Percentiles rank a stretch among this genome's conserved stretches.
Conservation (phyloP, 1,284 basidiomycete genomes). For the Cutaneotrichosporon dermatis region DNA sequence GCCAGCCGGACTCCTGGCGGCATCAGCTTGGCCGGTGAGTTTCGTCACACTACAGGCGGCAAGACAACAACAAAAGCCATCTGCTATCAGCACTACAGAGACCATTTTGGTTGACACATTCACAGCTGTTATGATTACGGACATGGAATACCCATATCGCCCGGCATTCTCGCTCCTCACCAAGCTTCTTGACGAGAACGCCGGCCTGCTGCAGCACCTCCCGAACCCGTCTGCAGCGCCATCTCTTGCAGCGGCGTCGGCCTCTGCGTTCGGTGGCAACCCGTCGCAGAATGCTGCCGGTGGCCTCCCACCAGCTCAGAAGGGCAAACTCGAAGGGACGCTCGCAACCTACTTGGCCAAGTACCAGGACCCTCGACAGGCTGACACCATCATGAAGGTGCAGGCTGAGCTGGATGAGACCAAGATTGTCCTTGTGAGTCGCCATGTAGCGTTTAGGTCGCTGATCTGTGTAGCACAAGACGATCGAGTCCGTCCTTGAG, state of each 20-base stretch:
- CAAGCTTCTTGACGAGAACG: slow-evolving; percentile 92
- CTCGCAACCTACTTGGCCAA: slow-evolving; percentile 77
- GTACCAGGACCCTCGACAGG: slow-evolving; percentile 97
- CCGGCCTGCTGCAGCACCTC: slow-evolving; percentile 60
- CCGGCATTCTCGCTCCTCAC: slow-evolving; percentile 93
- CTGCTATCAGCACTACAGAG: no score
- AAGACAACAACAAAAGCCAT: no score
- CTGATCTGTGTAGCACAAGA: slow-evolving; percentile 73
- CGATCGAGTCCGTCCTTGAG: slow-evolving; percentile 94
- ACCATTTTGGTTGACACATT: slow-evolving; percentile 11
- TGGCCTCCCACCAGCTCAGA: slow-evolving; percentile 47
- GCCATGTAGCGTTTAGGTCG: background rate
- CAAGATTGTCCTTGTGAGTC: slow-evolving; percentile 86
- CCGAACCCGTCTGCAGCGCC: slow-evolving; percentile 40
- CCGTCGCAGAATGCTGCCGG: slow-evolving; percentile 44
- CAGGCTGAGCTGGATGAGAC: slow-evolving; percentile 99
- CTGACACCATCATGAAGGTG: slow-evolving; percentile 97
- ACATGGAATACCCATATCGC: slow-evolving; percentile 93
- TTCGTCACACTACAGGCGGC: background rate
- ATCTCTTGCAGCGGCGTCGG: slow-evolving; percentile 39
- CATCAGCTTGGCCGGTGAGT: slow-evolving; percentile 62
- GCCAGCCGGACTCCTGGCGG: slow-evolving; percentile 36
- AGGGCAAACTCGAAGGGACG: slow-evolving; percentile 53
- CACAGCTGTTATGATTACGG: slow-evolving; percentile 83
- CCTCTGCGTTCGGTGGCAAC: slow-evolving; percentile 45